Evolutionary conservation across 2,329 filamentous ascomycete genomes (phyloP), one percentile per base, ranked within the genome.

Genomic region (Aspergillus awamori): DNA sequence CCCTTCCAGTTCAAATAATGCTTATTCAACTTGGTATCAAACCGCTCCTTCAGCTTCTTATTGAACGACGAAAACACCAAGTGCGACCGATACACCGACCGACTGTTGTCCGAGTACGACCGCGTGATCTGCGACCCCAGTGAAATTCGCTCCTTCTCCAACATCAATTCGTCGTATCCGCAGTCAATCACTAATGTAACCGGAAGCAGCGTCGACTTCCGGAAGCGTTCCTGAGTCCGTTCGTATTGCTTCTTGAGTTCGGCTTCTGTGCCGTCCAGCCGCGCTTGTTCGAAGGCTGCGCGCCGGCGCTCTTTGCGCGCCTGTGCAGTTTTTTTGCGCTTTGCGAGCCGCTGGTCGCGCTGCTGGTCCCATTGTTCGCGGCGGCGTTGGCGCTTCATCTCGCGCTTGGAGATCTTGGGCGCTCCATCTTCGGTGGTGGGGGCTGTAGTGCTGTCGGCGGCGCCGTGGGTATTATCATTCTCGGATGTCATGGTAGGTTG

Each of bases 161-260:
- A 84, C 95, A 99, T 99, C 72, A 93, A 85, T 45, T 90, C 82
- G 75, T 99, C 93, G 74, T 96, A 99, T 67, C 91, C 88, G 78
- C 94, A 98, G 79, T 99, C 95, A 64, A 99, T 81, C 61, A 99
- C 83, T 66, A 99, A 81, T 0, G 91, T 86, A 22, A 98, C 80
- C 1, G 93, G 93, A 0, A 96, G 84, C 59, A 87, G 85, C 53
- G 82, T 79, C 4, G 82, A 78, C 20, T 69, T 76, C 57, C 65
- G 67, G 43, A 69, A 65, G 54, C 70, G 68, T 38, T 70, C 65
- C 58, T 70, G 66, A 5, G 62, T 63, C 41, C 67, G 59, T 49
- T 67, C 61, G 60, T 70, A 67, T 55, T 64, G 53, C 59, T 74
- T 72, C 56, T 69, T 69, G 43, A 72, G 48, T 58, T 67, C 68